These are phyloP conservation scores for Azolla pinnata DNA, from an alignment of 75 land plant genomes.

Conservation along the genomic window DNA sequence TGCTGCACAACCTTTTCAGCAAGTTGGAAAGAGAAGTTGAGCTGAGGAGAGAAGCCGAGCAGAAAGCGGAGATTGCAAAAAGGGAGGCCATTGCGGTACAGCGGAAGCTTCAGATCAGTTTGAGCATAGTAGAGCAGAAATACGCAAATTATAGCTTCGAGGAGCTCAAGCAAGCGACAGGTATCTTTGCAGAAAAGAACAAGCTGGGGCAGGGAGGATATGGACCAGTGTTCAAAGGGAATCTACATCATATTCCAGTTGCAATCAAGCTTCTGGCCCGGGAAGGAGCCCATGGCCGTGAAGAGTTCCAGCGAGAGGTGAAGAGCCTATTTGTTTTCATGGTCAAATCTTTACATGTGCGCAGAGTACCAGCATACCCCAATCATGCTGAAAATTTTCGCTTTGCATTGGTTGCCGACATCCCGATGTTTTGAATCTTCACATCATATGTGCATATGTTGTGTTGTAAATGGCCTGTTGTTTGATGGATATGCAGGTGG, in stretches of 20 bases:
- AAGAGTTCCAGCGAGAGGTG: constrained; percentile 64
- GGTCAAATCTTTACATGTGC: no score
- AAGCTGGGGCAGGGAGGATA: constrained; percentile 75
- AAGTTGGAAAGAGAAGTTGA: constrained; percentile 14
- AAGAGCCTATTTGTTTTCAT: no score
- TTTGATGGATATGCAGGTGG: constrained; percentile 38
- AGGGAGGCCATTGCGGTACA: constrained; percentile 25
- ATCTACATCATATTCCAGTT: constrained; percentile 41
- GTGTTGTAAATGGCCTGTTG: no score
- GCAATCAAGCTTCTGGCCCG: constrained; percentile 62
- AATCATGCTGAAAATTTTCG: no score
- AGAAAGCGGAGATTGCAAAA: constrained; percentile 29
- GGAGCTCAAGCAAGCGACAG: constrained; percentile 59
- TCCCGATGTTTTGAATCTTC: no score
- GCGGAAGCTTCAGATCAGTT: no score
- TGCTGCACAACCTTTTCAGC: constrained; percentile 15
- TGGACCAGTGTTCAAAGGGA: constrained; percentile 68
- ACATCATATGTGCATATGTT: no score
- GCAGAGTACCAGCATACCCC: no score
- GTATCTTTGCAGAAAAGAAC: constrained; percentile 38
- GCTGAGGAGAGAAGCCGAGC: constrained; percentile 21
- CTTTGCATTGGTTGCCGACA: no score
- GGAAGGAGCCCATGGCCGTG: constrained; percentile 44
- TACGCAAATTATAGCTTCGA: constrained; percentile 39
- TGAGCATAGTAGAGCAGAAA: no score